Base-by-base conservation (phyloP, 139 green algal species). In the Zygnema circumcarinatum region DNA sequence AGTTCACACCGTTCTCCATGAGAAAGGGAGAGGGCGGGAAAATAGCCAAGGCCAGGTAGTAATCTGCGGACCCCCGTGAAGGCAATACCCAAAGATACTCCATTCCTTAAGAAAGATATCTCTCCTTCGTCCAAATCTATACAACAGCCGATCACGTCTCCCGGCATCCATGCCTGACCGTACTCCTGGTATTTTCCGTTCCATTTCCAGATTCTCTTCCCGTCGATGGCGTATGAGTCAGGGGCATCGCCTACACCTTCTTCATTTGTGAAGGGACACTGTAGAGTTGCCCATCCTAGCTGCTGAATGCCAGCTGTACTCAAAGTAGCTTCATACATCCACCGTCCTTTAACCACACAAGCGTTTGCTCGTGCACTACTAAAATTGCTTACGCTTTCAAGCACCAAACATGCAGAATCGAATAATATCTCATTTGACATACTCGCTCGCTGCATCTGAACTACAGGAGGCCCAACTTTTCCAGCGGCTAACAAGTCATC, bases 211-310 rank as follows among this genome's bases (percentile, higher is more conserved):
- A 94, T 74, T 31, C 96, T 92, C 86, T 98, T 97, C 7, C 95
- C 95, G 62, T 97, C 94, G 81, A 93, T 96, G 0, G 95, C 95
- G 76, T 95, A 97, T 40, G 90, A 96, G 91, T 98, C 93, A 0
- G 92, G 81, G 16, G 92, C 94, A 83, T 98, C 96, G 0, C 96
- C 96, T 52, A 98, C 95, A 16, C 96, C 96, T 85, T 98, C 95
- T 88, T 98, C 96, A 2, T 92, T 90, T 2, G 94, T 98, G 92
- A 98, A 98, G 0, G 92, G 93, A 56, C 94, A 97, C 21, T 83
- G 35, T 0, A 95, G 53, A 0, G 96, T 98, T 25, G 93, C 95
- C 96, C 96, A 98, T 0, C 96, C 95, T 41, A 98, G 89, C 93
- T 98, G 96, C 91, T 96, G 92, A 68, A 98, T 98, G 54, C 87